Base-by-base conservation (phyloP, 1,284 basidiomycete species). In the Ustilago tritici region DNA sequence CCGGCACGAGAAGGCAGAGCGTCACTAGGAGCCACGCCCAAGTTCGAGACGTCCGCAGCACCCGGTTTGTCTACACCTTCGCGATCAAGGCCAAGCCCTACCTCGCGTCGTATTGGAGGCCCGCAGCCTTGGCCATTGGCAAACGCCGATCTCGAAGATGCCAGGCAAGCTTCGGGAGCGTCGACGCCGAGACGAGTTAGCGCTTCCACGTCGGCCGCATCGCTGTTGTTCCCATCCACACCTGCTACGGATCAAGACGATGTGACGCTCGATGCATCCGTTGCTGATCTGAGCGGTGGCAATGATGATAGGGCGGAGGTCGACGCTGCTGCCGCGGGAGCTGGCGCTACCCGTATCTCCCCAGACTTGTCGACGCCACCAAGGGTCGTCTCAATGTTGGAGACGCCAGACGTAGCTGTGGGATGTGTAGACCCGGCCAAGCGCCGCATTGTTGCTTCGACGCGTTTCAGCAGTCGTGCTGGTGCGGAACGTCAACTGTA, bases 361-460 rank as follows among this genome's bases (percentile, higher is more conserved):
- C 80, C 82, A 12, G 81, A 84, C 28, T 66, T 84, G 40, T 64
- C 62, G 0, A 73, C 69, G 5, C 50, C 82, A 14, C 82, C 82
- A 6, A 38, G 56, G 9, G 65, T 84, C n/a, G 65, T 82, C 5
- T 70, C 65, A 19, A 60, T 84, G 5, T 65, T 82, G 15, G 63
- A 70, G 28, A 80, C 73, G 50, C 81, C 82, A 1, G 82, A 84
- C 57, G 74, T 76, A 17, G 75, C 81, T 55, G 78, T 75, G 7
- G 82, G 82, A 14, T 78, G 75, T 40, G 76, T 80, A 1, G 78
- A 84, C 47, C 68, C 82, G 23, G 65, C 71, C 17, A 84, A 82
- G 89, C 88, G 92, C 75, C 88, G 93, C 50, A 92, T 94, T 2
- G 91, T 93, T 15, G 93, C 93, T 61, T 92, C 93, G 9, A 95